Evolutionary conservation across 2,329 filamentous ascomycete species (phyloP).

Genomic region (Cladosporium sp.): DNA sequence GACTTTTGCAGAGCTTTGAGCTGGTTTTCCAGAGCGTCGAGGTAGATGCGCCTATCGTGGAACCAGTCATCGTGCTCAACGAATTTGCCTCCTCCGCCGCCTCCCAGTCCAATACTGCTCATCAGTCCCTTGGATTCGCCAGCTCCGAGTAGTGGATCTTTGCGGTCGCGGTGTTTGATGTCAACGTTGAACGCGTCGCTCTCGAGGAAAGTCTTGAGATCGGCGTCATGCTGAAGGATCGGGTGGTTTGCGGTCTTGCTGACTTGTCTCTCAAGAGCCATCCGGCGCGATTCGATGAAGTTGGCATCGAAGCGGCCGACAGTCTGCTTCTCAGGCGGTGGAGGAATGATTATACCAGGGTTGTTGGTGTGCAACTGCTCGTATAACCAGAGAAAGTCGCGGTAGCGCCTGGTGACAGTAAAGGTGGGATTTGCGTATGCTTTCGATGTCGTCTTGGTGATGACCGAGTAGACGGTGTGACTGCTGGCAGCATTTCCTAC

Average conservation of each 20-base stretch:
- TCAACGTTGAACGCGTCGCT: slow-evolving; percentile 95
- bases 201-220: slow-evolving; percentile 94
- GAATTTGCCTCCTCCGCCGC: slow-evolving; percentile 78
- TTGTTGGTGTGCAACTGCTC: slow-evolving; percentile 92
- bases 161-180: slow-evolving; percentile 94
- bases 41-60: slow-evolving; percentile 90
- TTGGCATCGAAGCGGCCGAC: slow-evolving; percentile 94
- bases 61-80: slow-evolving; percentile 99
- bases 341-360: slow-evolving; percentile 90
- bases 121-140: slow-evolving; percentile 89
- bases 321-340: slow-evolving; percentile 96
- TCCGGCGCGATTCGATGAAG: slow-evolving; percentile 89
- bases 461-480: slow-evolving; percentile 95
- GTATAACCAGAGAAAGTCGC: slow-evolving; percentile 97
- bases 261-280: slow-evolving; percentile 93
- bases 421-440: slow-evolving; percentile 92
- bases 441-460: slow-evolving; percentile 94
- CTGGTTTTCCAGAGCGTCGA: slow-evolving; percentile 90
- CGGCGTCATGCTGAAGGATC: slow-evolving; percentile 86
- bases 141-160: slow-evolving; percentile 73
- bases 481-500: slow-evolving; percentile 95
- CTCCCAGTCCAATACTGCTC: slow-evolving; percentile 72
- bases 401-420: slow-evolving; percentile 87
- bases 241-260: slow-evolving; percentile 93
- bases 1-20: slow-evolving; percentile 87